Evolutionary conservation across 2,329 filamentous ascomycete genomes (phyloP).

Genomic region (Cadophora luteo-olivacea): DNA sequence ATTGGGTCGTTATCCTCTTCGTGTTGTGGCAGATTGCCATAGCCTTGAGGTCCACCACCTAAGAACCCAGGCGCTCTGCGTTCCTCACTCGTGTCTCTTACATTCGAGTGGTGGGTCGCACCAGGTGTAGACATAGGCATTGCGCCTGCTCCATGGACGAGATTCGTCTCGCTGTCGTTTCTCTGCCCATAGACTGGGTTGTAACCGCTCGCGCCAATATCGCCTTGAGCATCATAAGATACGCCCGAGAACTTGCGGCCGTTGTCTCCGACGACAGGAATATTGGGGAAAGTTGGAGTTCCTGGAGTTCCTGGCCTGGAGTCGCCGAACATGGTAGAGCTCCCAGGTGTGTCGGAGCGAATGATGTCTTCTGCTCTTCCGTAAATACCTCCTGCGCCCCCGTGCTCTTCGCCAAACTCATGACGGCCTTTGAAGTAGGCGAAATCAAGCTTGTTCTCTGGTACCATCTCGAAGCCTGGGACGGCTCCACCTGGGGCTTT

Average conservation of each 20-base stretch:
- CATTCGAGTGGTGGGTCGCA: constrained; percentile 26
- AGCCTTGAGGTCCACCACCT: constrained; percentile 64
- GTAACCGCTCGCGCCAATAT: constrained; percentile 2
- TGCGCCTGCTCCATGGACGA: constrained; percentile 59
- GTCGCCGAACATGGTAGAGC: constrained; percentile 32
- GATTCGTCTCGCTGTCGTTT: constrained; percentile 58
- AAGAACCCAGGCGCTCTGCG: constrained; percentile 58
- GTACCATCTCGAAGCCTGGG: constrained; percentile 88
- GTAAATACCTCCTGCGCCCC: constrained; percentile 71
- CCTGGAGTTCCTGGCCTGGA: constrained; percentile 42
- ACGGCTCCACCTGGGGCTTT: constrained; percentile 44
- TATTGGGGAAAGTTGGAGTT: constrained; percentile 30
- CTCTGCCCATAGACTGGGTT: constrained; percentile 48
- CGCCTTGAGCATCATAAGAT: constrained; percentile 27
- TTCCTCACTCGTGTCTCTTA: constrained; percentile 46
- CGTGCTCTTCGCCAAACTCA: constrained; percentile 86
- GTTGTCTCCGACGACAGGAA: constrained; percentile 10
- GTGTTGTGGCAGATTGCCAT: constrained; percentile 63
- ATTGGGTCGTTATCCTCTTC: constrained; percentile 44
- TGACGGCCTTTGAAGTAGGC: constrained; percentile 87
- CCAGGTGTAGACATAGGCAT: constrained; percentile 53
- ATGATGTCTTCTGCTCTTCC: constrained; percentile 65
- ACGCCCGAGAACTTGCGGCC: constrained; percentile 24
- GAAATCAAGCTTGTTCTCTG: constrained; percentile 88
- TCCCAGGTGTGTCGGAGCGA: constrained; percentile 42